phyloP scores from a whole-genome alignment of 306 rosid genomes.

The Spatholobus suberectus region DNA sequence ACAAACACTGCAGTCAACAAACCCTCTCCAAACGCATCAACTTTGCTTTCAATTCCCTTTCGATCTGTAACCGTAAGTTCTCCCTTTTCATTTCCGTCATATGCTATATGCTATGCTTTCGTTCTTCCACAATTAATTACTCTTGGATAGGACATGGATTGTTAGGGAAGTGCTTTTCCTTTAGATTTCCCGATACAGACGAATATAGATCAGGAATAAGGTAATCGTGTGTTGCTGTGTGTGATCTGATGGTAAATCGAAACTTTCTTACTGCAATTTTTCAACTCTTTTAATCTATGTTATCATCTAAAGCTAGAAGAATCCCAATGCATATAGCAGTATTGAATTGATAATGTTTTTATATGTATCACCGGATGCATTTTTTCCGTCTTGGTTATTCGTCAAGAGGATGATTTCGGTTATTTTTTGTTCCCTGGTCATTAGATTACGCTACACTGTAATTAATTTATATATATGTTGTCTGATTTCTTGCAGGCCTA shows the following conservation, averaged over 20 bases:
- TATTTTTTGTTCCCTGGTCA: background rate
- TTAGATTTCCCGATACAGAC: background rate
- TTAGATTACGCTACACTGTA: background rate
- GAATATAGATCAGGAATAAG: constrained; percentile 4
- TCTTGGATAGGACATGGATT: background rate
- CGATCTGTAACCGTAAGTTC: constrained; percentile 35
- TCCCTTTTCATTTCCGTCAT: background rate
- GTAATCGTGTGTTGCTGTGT: background rate
- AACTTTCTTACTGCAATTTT: background rate
- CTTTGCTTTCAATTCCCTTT: background rate
- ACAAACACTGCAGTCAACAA: background rate
- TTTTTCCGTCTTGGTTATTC: background rate
- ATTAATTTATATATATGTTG: background rate
- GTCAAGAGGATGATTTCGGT: constrained; percentile 6
- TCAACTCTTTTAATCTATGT: background rate
- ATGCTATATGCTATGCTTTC: background rate
- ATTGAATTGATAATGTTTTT: background rate
- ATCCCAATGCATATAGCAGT: background rate
- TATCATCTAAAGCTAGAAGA: background rate
- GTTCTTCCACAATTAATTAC: background rate
- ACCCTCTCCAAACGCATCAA: background rate
- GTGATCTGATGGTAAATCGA: background rate
- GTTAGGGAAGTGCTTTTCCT: constrained; percentile 2
- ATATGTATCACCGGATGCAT: background rate
- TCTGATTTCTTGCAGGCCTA: constrained; percentile 36